Conservation (phyloP, 2,329 filamentous ascomycete species). For the Penicillium thymicola region DNA sequence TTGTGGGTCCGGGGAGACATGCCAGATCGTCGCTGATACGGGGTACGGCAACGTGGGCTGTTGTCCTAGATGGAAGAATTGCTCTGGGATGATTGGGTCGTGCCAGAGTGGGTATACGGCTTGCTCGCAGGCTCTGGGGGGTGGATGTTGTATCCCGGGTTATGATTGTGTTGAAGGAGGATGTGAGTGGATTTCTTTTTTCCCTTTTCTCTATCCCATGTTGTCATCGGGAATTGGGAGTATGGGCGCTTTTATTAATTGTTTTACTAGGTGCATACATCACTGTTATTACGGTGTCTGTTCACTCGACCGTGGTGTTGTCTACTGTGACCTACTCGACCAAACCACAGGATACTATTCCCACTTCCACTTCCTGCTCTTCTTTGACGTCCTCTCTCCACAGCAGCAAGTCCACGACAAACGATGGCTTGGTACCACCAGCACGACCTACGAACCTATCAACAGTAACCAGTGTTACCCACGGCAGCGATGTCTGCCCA, state of each 20-base stretch:
- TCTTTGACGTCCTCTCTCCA: constrained; percentile 18
- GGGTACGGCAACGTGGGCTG: constrained; percentile 59
- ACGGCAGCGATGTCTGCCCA: constrained; percentile 59
- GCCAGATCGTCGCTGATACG: constrained; percentile 52
- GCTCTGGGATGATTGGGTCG: constrained; percentile 49
- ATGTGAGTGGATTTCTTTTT: constrained; percentile 42
- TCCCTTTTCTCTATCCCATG: background rate
- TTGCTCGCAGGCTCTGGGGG: constrained; percentile 54
- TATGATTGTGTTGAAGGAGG: constrained; percentile 57
- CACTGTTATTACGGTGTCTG: constrained; percentile 36
- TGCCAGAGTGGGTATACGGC: constrained; percentile 54
- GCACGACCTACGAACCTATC: constrained; percentile 39
- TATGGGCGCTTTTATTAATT: background rate
- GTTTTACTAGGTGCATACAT: constrained; percentile 30
- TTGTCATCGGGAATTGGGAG: too few species aligned
- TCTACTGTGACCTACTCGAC: constrained; percentile 34
- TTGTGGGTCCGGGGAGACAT: constrained; percentile 53
- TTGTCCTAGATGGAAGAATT: constrained; percentile 54
- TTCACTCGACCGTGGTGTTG: constrained; percentile 29
- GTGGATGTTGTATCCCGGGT: constrained; percentile 61
- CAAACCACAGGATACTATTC: constrained; percentile 14
- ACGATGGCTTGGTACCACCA: constrained; percentile 34
- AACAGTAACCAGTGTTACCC: constrained; percentile 33
- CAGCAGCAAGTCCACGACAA: constrained; percentile 36
- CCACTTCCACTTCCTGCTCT: constrained; percentile 20